Base-by-base conservation (phyloP, 2,329 filamentous ascomycete genomes). In the Aureobasidium leucospermi region DNA sequence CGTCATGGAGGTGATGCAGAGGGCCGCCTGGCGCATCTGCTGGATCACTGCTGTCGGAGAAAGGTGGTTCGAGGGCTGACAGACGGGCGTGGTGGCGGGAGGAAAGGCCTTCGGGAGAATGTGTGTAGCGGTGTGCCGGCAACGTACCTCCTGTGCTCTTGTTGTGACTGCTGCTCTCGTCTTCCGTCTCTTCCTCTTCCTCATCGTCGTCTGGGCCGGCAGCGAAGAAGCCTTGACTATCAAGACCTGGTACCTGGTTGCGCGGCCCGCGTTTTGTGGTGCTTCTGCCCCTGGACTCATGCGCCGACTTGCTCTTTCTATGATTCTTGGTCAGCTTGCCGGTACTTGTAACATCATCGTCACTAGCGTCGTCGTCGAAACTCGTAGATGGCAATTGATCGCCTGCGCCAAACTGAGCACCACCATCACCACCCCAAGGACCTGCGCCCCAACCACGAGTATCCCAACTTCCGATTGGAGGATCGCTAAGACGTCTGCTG, bases 391-490 rank as follows among this genome's bases (percentile, higher is more conserved):
- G 71, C 23, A 74, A 64, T 19, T 68, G 64, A 28, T 66, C 60
- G 34, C 61, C 63, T 19, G 68, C 64, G 16, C 62, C 64, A 59
- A 67, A 71, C 19, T 67, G 57, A 15, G 62, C 65, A 15, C 59
- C 59, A 7, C 67, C 70, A 62, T 74, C 74, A 60, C 72, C 66
- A 63, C 69, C 69, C 70, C 70, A 80, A 6, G 78, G 74, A 15
- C 76, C 78, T 6, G 79, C 76, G 29, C 79, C 79, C 79, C 82
- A 84, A 61, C 78, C 82, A 67, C 84, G 85, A 64, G 79, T 82
- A 63, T 94, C 89, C 89, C 89, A 95, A 6, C 82, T 80, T 0
- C 87, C 83, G n/a, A 87, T 85, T 5, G 55, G 55, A 61, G 62
- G 62, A 23, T 63, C 62, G 10, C 57, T 60, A 29, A 63, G 47